Percentiles rank a stretch among this genome's conserved stretches.
Conservation (phyloP, 306 rosid genomes). For the Adenanthera pavonina region DNA sequence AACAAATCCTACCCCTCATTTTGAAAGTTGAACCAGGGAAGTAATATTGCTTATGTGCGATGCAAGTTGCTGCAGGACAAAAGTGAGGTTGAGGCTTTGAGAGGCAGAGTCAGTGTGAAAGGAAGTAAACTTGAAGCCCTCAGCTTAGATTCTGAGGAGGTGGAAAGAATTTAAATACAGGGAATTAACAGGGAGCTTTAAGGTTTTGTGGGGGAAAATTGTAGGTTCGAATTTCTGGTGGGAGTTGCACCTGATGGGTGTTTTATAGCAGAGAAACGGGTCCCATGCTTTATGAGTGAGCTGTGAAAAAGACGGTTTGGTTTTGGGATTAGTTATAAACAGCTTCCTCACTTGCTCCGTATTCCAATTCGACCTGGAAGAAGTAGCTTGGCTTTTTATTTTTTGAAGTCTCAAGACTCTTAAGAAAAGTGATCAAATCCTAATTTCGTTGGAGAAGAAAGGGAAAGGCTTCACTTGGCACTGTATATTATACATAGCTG, state of each 20-base stretch:
- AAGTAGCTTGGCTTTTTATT: not conserved
- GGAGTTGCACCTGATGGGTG: constrained; percentile 37
- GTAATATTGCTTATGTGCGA: not conserved
- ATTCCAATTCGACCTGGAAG: not conserved
- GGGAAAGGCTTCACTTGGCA: not conserved
- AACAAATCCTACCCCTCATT: constrained; percentile 54
- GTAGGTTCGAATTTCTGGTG: constrained; percentile 40
- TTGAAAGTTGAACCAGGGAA: not conserved
- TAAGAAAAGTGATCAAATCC: not conserved
- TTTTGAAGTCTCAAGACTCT: not conserved
- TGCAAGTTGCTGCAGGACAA: not conserved
- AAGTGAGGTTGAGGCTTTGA: not conserved
- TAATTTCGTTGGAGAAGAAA: not conserved
- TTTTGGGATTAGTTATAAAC: not conserved
- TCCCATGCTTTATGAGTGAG: constrained; percentile 41
- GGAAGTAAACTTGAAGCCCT: not conserved
- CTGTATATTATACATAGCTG: not conserved
- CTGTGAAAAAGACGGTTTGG: constrained; percentile 29
- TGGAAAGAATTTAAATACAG: constrained; percentile 14
- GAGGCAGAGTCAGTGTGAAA: constrained; percentile 2
- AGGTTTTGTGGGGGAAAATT: constrained; percentile 19
- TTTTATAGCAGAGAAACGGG: constrained; percentile 31
- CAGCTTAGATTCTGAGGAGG: constrained; percentile 18
- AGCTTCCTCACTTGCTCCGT: not conserved
- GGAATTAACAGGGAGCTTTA: constrained; percentile 31